phyloP scores from a whole-genome alignment of 2,329 filamentous ascomycete species.

The Aspergillus cejpii region DNA sequence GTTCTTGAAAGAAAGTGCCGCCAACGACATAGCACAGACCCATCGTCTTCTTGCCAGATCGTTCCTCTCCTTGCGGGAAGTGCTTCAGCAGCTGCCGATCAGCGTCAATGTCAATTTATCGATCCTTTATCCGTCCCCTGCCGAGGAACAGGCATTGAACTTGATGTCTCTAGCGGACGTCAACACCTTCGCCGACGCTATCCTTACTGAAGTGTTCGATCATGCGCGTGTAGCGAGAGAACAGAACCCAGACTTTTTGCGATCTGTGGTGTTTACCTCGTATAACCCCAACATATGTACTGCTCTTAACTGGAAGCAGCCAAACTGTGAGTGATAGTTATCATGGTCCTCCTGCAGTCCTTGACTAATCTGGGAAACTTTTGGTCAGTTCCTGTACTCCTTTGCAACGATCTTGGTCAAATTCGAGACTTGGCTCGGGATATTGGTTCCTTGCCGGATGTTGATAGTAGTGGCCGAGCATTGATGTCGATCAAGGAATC shows the following conservation, averaged over 20 bases:
- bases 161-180: conserved; percentile 73
- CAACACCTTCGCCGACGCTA: conserved; percentile 76
- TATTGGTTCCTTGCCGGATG: conserved; percentile 36
- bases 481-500: conserved; percentile 90
- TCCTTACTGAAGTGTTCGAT: conserved; percentile 81
- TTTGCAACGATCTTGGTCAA: conserved; percentile 82
- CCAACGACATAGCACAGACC: conserved; percentile 52
- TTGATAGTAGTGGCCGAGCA: conserved; percentile 59
- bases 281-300: conserved; percentile 88
- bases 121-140: conserved; percentile 71
- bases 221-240: conserved; percentile 68
- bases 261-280: conserved; percentile 88
- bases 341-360: background rate
- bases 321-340: conserved; percentile 61
- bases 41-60: conserved; percentile 67
- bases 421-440: conserved; percentile 37
- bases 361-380: background rate
- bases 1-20: conserved; percentile 28
- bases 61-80: conserved; percentile 72
- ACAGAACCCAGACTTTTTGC: conserved; percentile 62
- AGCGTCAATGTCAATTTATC: conserved; percentile 88
- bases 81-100: conserved; percentile 65
- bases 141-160: conserved; percentile 63
- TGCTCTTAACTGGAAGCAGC: conserved; percentile 97
- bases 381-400: conserved; percentile 68